Conservation (phyloP, 2,329 filamentous ascomycete species). For the Phialophora verrucosa region DNA sequence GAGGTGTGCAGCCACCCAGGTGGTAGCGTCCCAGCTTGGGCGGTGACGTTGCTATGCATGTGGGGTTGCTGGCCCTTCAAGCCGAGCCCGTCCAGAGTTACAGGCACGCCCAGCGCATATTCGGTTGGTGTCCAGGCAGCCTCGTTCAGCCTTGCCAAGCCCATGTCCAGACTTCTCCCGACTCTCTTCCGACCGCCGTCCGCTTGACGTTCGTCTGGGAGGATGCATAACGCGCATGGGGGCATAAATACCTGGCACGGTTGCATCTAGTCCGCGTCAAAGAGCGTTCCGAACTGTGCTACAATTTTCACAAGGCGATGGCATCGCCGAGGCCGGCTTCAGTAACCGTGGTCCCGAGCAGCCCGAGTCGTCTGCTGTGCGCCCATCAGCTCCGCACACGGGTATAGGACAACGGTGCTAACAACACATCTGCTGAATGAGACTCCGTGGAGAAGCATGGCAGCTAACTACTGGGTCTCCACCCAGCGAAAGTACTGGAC, state of each 20-base stretch:
- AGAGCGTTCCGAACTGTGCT: not conserved
- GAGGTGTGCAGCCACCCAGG: conserved; percentile 6
- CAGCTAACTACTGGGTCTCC: conserved; percentile 95
- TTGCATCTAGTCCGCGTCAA: not conserved
- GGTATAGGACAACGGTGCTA: not conserved
- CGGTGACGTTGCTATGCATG: conserved; percentile 6
- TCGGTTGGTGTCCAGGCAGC: not conserved
- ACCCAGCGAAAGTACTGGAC: conserved; percentile 90
- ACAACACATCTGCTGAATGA: not conserved
- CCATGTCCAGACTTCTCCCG: not conserved
- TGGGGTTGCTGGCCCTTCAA: conserved; percentile 9
- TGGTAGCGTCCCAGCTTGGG: not conserved
- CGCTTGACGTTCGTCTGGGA: no score
- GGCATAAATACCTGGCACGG: not conserved
- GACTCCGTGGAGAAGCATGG: conserved; percentile 62
- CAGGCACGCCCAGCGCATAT: not conserved
- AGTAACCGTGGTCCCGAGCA: not conserved
- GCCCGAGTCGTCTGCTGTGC: not conserved
- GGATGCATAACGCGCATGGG: not conserved
- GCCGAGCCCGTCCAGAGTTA: conserved; percentile 5
- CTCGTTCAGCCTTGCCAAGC: conserved; percentile 18
- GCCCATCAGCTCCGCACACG: not conserved
- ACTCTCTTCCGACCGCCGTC: not conserved
- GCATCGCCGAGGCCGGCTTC: not conserved
- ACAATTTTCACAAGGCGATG: not conserved